Evolutionary conservation across 2,329 filamentous ascomycete species (phyloP), one percentile per base, ranked within the genome.

Genomic region (Aspergillus ochraceus): DNA sequence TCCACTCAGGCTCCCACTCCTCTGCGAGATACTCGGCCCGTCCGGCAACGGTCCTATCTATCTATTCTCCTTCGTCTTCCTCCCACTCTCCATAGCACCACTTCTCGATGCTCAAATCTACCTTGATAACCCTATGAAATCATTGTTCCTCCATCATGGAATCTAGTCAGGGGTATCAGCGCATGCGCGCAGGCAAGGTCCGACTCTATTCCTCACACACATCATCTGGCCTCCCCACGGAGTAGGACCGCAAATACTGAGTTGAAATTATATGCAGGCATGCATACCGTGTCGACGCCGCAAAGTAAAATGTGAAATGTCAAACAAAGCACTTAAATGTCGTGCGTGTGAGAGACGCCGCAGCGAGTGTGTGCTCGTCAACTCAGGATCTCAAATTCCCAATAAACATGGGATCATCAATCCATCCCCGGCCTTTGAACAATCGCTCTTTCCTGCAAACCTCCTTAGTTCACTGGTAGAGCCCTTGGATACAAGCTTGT

Each of bases 251-350:
- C 20, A 47, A 20, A 47, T 47, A 47, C 45, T 47, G 45, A 47
- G 39, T 29, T 42, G 17, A 42, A 24, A 12, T 12, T 12, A 24
- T 2, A 8, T 42, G 22, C 32, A 58, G 56, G 56, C 56, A 46
- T 58, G 56, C 26, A n/a, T 22, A 29, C 50, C 56, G 9, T 58
- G 56, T 49, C 56, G 56, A 22, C 56, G 50, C 9, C 50, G 56
- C 29, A 58, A 58, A 36, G 56, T 58, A 19, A 52, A 52, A 29
- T 58, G 56, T 29, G 50, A 53, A 30, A 49, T 24, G 19, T 17
- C 45, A 19, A 19, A 11, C 22, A 36, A n/a, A n/a, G 24, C 19
- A 24, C 36, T 4, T 9, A 54, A 17, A 24, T 58, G 56, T 26
- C 50, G 42, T 5, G 56, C 56, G 10, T 58, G 56, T 30, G 26